Conservation (phyloP, 83 land plant genomes). For the Diphasiastrum complanatum region DNA sequence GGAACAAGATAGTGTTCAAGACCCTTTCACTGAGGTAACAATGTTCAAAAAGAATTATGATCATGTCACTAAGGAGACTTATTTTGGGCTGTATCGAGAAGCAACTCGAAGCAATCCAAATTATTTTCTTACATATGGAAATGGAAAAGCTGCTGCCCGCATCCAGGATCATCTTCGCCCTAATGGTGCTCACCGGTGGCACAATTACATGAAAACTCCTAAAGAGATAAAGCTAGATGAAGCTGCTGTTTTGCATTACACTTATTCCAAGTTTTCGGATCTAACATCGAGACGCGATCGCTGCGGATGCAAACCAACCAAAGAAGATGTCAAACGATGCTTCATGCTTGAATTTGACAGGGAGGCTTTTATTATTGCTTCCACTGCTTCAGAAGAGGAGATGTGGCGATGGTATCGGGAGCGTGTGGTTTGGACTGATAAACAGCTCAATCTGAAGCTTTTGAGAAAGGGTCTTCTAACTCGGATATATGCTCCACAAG, state of each 20-base stretch:
- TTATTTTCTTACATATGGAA: constrained; percentile 94
- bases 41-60: constrained; percentile 99
- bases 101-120: constrained; percentile 96
- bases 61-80: constrained; percentile 89
- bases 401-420: constrained; percentile 74
- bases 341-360: constrained; percentile 97
- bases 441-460: constrained; percentile 5
- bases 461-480: constrained; percentile 9
- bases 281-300: constrained; percentile 93
- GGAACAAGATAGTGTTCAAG: constrained; percentile 86
- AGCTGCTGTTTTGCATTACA: constrained; percentile 92
- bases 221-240: constrained; percentile 93
- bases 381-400: constrained; percentile 93
- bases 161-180: constrained; percentile 91
- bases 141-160: constrained; percentile 94
- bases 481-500: constrained; percentile 12
- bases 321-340: constrained; percentile 96
- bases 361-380: constrained; percentile 97
- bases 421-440: constrained; percentile 12
- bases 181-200: constrained; percentile 99
- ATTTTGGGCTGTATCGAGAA: constrained; percentile 89
- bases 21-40: constrained; percentile 90
- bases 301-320: constrained; percentile 97
- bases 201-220: constrained; percentile 89
- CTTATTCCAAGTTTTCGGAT: constrained; percentile 90